Evolutionary conservation across 1,284 basidiomycete genomes (phyloP), one percentile per base, ranked within the genome.

Genomic region (Austroboletus niveus): DNA sequence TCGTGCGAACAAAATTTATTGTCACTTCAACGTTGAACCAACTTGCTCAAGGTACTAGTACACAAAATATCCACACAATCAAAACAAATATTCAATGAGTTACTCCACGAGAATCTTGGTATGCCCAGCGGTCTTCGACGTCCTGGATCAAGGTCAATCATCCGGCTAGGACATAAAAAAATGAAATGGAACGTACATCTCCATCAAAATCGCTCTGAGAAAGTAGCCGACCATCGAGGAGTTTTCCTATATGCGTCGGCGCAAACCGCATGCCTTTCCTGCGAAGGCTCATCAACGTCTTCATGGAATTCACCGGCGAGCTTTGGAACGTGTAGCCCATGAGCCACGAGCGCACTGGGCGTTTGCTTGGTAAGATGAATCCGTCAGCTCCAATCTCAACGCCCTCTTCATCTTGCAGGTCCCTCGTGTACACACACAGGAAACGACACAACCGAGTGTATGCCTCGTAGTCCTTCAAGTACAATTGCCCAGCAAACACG

Each of bases 211-310:
- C 69, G 10, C 63, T 57, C 20, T 58, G 38, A 0, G 48, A 54
- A 27, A 78, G 59, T 1, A 57, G 27, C 14, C 57, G 61, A 12
- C 66, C 72, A 32, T 69, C 60, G 32, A 80, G 45, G 30, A 80
- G 5, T 24, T 24, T 24, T 4, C 22, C 22, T 4, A 24, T 24
- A 24, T 24, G 22, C 22, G 22, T 24, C 22, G 54, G 46, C 5
- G 51, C 42, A 53, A 69, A 78, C 1, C 62, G 55, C 60, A 69
- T 64, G 1, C 76, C 77, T 47, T 74, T 78, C 53, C 76, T 62
- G 15, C 78, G 63, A 36, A 72, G 53, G 10, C 60, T 57, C 3
- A 71, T 57, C 51, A 79, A 53, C 15, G 55, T 56, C 51, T 64
- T 68, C 48, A 81, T 43, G 72, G 22, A 80, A 60, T 51, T 77